Evolutionary conservation across 352 stramenopile species (phyloP).

Genomic region (Globisporangium perplexum): DNA sequence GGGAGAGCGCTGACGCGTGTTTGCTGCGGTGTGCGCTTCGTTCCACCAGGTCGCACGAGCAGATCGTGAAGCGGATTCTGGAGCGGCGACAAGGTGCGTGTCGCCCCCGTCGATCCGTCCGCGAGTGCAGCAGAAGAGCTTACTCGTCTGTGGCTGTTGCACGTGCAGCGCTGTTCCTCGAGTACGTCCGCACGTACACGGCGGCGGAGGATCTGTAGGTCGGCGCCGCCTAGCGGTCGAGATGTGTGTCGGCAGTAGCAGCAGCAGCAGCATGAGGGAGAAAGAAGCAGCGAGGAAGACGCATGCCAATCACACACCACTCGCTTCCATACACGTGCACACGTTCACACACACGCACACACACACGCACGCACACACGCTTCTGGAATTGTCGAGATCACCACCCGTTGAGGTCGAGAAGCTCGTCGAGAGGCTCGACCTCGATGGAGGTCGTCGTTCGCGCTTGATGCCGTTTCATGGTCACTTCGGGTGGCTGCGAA

Average conservation of each 20-base stretch:
- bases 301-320: no score
- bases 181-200: slow-evolving; percentile 41
- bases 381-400: not conserved
- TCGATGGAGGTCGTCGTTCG: no score
- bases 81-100: slow-evolving; percentile 27
- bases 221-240: not conserved
- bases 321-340: not conserved
- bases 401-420: no score
- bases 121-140: not conserved
- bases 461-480: no score
- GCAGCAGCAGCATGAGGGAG: not conserved
- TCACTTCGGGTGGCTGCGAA: not conserved
- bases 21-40: not conserved
- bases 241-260: not conserved
- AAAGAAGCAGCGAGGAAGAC: not conserved
- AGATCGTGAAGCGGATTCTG: slow-evolving; percentile 27
- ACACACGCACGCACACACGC: no score
- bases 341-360: not conserved
- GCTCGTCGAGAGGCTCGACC: no score
- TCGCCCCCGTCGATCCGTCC: not conserved
- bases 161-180: slow-evolving; percentile 30
- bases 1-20: no score
- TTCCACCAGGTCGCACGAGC: slow-evolving; percentile 26
- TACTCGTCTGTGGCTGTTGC: not conserved
- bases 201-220: slow-evolving; percentile 21